Percentiles rank a stretch among this genome's conserved stretches.
These are phyloP conservation scores for Russula olivacea DNA, from an alignment of 768 basidiomycete genomes.

Conservation along the genomic window DNA sequence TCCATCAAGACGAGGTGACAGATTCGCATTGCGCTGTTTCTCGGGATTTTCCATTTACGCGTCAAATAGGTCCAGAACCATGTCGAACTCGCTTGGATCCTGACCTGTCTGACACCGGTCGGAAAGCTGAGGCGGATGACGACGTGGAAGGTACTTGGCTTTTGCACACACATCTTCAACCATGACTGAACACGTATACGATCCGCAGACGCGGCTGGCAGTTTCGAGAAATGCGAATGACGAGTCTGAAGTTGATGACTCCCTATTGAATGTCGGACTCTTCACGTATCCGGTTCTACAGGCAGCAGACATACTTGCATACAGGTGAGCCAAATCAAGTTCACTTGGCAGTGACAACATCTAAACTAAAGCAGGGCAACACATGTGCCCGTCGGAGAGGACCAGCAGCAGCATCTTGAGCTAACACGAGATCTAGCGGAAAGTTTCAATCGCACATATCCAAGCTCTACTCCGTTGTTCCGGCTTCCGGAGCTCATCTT, in stretches of 20 bases:
- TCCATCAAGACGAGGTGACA: constrained; percentile 81
- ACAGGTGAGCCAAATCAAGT: constrained; percentile 49
- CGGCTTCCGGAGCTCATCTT: constrained; percentile 65
- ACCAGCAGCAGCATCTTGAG: constrained; percentile 93
- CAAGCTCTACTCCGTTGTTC: constrained; percentile 47
- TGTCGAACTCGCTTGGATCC: constrained; percentile 83
- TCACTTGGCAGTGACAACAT: neutral
- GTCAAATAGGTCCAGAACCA: constrained; percentile 80
- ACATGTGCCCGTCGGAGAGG: constrained; percentile 94
- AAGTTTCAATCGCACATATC: constrained; percentile 69
- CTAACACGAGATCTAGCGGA: constrained; percentile 80
- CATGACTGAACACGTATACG: neutral
- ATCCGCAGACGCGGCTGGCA: constrained; percentile 62
- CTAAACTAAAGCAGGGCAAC: constrained; percentile 53
- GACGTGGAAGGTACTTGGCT: constrained; percentile 77
- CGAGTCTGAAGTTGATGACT: constrained; percentile 76
- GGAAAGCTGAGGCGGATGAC: constrained; percentile 88
- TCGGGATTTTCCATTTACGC: constrained; percentile 48
- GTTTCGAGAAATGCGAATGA: constrained; percentile 65
- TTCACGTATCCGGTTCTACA: constrained; percentile 56
- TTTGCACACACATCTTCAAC: constrained; percentile 7
- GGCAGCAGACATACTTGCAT: constrained; percentile 86
- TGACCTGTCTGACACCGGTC: constrained; percentile 78
- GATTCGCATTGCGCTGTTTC: neutral
- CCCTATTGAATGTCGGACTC: constrained; percentile 74